phyloP scores from a whole-genome alignment of 2,329 filamentous ascomycete genomes.

The Penicillium sp. region DNA sequence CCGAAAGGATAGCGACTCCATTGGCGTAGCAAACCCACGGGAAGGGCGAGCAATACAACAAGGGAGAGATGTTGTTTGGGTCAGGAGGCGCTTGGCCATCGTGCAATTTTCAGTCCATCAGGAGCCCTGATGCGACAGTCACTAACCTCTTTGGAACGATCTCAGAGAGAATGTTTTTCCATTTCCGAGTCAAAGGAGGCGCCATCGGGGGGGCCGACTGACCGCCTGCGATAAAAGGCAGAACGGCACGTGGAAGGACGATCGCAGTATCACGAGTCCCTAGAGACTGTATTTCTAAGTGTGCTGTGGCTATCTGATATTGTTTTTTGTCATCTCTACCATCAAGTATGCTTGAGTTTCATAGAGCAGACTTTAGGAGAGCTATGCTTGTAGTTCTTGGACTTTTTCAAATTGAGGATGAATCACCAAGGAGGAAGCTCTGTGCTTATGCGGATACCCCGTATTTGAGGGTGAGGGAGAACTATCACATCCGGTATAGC shows the following conservation, averaged over 20 bases:
- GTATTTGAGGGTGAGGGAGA: too few species aligned
- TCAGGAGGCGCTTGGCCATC: constrained; percentile 32
- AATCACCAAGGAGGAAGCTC: too few species aligned
- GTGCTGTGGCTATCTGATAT: too few species aligned
- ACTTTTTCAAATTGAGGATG: too few species aligned
- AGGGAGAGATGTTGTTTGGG: constrained; percentile 19
- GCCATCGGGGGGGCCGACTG: background rate
- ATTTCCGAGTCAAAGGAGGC: constrained; percentile 4
- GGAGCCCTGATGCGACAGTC: constrained; percentile 13
- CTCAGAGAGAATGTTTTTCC: constrained; percentile 13
- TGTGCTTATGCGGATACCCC: too few species aligned
- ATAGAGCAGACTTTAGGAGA: too few species aligned
- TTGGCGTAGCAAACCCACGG: constrained; percentile 20
- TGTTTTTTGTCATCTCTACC: background rate
- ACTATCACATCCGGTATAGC: too few species aligned
- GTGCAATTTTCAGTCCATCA: constrained; percentile 25
- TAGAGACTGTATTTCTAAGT: too few species aligned
- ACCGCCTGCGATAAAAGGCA: constrained; percentile 14
- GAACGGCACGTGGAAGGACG: constrained; percentile 9
- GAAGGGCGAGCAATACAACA: constrained; percentile 18
- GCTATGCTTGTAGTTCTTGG: too few species aligned
- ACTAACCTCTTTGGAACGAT: constrained; percentile 5
- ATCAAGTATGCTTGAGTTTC: too few species aligned
- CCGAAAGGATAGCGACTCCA: constrained; percentile 31
- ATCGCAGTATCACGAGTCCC: background rate